phyloP scores from a whole-genome alignment of 1,284 basidiomycete species.

The Trichosporon ovoides region DNA sequence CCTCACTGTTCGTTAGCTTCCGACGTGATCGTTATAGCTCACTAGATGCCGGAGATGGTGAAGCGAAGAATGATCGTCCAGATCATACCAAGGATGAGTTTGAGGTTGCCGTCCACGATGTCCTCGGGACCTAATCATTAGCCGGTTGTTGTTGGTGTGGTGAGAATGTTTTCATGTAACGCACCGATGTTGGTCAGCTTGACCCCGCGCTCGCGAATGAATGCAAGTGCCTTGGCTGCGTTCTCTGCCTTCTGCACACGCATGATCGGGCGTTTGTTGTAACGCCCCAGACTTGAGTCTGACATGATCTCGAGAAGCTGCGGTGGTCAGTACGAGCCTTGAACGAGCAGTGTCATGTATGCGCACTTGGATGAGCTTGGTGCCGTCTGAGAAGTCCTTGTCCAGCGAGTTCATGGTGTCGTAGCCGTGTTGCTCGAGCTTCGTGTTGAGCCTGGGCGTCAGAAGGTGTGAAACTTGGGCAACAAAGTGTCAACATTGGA shows the following conservation, averaged over 20 bases:
- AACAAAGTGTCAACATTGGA: no score
- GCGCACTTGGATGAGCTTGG: conserved; percentile 70
- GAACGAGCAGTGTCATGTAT: no score
- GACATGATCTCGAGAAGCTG: conserved; percentile 93
- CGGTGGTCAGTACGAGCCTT: not conserved
- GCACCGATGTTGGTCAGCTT: conserved; percentile 96
- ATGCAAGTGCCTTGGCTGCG: conserved; percentile 90
- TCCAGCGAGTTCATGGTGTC: conserved; percentile 87
- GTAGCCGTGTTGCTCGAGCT: conserved; percentile 76
- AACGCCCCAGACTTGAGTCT: conserved; percentile 81
- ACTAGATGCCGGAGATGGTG: conserved; percentile 97
- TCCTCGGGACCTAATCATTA: conserved; percentile 54
- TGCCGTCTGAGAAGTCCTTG: conserved; percentile 87
- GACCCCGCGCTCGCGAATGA: conserved; percentile 89
- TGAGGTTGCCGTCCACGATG: conserved; percentile 95
- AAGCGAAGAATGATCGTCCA: conserved; percentile 97
- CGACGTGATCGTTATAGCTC: conserved; percentile 37
- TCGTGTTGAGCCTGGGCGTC: conserved; percentile 81
- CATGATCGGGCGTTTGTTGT: conserved; percentile 84
- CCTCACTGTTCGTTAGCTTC: conserved; percentile 61
- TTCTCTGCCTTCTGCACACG: conserved; percentile 97
- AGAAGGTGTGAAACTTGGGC: not conserved
- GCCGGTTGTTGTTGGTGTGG: not conserved
- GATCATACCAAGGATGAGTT: conserved; percentile 97
- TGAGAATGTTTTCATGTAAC: not conserved